These are phyloP conservation scores for Solanum chmielewskii DNA, from an alignment of 257 asterid genomes.

Conservation along the genomic window DNA sequence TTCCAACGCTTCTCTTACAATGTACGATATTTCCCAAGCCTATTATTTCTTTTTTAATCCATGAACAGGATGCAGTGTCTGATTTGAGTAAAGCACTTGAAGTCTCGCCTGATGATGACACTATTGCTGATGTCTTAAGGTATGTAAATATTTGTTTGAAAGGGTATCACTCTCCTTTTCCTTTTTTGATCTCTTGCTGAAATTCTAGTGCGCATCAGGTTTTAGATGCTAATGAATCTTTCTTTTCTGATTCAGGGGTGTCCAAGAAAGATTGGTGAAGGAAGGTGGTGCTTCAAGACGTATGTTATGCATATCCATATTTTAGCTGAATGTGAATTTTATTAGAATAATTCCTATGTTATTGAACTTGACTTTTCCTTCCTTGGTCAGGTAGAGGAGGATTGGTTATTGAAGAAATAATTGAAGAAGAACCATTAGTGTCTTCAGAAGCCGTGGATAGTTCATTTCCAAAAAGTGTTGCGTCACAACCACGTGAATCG, in stretches of 20 bases:
- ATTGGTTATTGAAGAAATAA: constrained; percentile 78
- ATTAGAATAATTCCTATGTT: background rate
- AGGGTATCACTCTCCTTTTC: background rate
- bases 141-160: constrained; percentile 1
- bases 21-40: background rate
- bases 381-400: constrained; percentile 28
- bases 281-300: constrained; percentile 67
- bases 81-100: constrained; percentile 81
- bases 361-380: background rate
- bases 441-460: constrained; percentile 30
- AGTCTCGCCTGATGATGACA: constrained; percentile 86
- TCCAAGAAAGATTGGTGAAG: constrained; percentile 42
- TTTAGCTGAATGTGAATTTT: background rate
- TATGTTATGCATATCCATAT: constrained; percentile 5
- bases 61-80: constrained; percentile 66
- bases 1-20: background rate
- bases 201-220: background rate
- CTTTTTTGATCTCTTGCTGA: background rate
- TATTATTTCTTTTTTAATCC: background rate
- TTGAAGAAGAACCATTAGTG: constrained; percentile 44
- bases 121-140: constrained; percentile 82
- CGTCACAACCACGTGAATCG: constrained; percentile 23
- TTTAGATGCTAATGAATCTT: background rate
- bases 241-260: constrained; percentile 41
- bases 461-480: constrained; percentile 13